Conservation (phyloP, 768 basidiomycete species). For the Guyanaporus albipodus region DNA sequence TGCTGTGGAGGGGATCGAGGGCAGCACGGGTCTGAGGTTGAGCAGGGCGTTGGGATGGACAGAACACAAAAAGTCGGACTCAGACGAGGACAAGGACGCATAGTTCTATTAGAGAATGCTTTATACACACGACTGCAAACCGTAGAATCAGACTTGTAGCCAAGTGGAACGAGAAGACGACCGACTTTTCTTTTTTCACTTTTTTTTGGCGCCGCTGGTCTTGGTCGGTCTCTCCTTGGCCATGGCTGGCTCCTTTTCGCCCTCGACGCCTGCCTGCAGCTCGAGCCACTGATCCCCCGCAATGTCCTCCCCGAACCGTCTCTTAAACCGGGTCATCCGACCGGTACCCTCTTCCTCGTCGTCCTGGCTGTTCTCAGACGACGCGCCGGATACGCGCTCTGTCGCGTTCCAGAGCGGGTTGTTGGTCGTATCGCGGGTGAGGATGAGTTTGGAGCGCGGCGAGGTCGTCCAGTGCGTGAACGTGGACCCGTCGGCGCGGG, state of each 20-base stretch:
- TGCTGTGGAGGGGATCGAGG: slow-evolving; percentile 56
- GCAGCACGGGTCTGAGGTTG: slow-evolving; percentile 70
- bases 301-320: slow-evolving; percentile 58
- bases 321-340: slow-evolving; percentile 75
- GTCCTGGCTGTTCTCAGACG: slow-evolving; percentile 43
- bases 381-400: slow-evolving; percentile 45
- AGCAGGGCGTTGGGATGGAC: slow-evolving; percentile 52
- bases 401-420: slow-evolving; percentile 83
- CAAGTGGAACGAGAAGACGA: not conserved
- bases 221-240: slow-evolving; percentile 21
- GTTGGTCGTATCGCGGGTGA: slow-evolving; percentile 87
- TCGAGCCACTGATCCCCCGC: slow-evolving; percentile 31
- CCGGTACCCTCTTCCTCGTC: slow-evolving; percentile 74
- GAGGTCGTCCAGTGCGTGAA: slow-evolving; percentile 89
- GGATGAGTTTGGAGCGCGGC: slow-evolving; percentile 67
- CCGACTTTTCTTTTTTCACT: slow-evolving; percentile 14
- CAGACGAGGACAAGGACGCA: slow-evolving; percentile 11
- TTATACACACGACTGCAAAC: not conserved
- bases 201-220: slow-evolving; percentile 14
- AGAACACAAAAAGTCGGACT: slow-evolving; percentile 9
- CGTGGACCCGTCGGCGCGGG: slow-evolving; percentile 84
- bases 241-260: slow-evolving; percentile 27
- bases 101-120: slow-evolving; percentile 6
- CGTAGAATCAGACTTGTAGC: slow-evolving; percentile 2
- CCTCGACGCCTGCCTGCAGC: slow-evolving; percentile 25